These are phyloP conservation scores for Chaetomium tenue DNA, from an alignment of 495 filamentous ascomycete genomes.

Conservation along the genomic window DNA sequence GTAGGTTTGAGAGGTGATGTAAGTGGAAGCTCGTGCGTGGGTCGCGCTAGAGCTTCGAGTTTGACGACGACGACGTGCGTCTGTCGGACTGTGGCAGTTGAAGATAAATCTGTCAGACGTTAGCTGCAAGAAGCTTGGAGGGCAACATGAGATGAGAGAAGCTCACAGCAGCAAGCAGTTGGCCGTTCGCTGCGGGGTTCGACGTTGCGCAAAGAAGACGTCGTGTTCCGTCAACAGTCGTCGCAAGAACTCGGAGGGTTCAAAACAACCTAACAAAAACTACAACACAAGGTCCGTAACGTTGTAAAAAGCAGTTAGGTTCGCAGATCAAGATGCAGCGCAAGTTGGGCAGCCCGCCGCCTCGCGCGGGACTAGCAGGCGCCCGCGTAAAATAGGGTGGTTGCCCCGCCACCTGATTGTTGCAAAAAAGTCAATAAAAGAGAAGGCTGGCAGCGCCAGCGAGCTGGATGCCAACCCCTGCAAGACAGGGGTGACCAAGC, in stretches of 20 bases:
- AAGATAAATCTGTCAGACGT: conserved; percentile 5
- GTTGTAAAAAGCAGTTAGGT: conserved; percentile 3
- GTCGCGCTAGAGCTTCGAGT: background rate
- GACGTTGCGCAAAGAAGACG: conserved; percentile 5
- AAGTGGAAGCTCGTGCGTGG: background rate
- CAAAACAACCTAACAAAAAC: background rate
- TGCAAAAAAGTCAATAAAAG: conserved; percentile 42
- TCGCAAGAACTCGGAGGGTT: background rate
- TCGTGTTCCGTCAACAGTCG: background rate
- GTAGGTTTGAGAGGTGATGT: conserved; percentile 7
- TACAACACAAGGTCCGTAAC: background rate
- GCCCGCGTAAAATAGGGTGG: conserved; percentile 26
- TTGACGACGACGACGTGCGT: conserved; percentile 9
- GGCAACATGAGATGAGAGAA: background rate
- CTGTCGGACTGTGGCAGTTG: background rate
- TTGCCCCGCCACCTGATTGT: conserved; percentile 46
- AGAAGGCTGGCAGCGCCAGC: conserved; percentile 38
- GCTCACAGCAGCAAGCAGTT: conserved; percentile 13
- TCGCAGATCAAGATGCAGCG: background rate
- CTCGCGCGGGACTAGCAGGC: conserved; percentile 11
- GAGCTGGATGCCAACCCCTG: conserved; percentile 2
- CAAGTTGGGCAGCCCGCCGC: conserved; percentile 10
- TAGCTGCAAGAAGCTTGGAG: conserved; percentile 8
- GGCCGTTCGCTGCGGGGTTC: background rate
- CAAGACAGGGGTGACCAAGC: background rate